Base-by-base conservation (phyloP, 2,329 filamentous ascomycete genomes). In the Fusarium sororula region DNA sequence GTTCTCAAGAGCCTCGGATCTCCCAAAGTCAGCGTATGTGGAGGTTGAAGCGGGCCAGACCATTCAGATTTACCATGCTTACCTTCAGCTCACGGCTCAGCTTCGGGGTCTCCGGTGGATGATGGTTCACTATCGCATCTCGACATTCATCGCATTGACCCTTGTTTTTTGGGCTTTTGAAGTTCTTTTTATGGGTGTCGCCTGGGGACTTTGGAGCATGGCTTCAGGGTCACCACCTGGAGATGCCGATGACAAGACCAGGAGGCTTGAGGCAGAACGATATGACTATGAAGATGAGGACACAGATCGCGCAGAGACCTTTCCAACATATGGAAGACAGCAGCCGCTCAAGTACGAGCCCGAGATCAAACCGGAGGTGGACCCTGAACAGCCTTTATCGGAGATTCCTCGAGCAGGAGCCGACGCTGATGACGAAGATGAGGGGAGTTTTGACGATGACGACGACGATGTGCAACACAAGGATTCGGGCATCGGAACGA, bases 101-200 rank as follows among this genome's bases (percentile, higher is more conserved):
- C 90, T 98, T 73, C 87, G 88, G 17, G 96, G 96, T 0, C 81
- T 98, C 69, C 86, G 93, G 55, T 96, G 93, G 90, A 78, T 95
- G 63, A 97, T 99, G 93, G 96, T 96, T 78, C 91, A 94, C 70
- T 92, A 96, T 83, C 90, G 93, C 18, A 78, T 96, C 41, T 81
- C 90, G 4, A 91, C 91, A 10, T 95, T 94, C 66, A 59, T 93
- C 2, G 78, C 91, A 2, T 93, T 95, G 77, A 93, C 91, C 0
- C 82, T 85, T 2, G 75, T 89, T 1, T 98, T 98, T 82, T 98
- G 95, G 94, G 80, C 85, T 3, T 89, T 90, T 18, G 94, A 96
- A 79, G 87, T 97, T 77, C 73, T 90, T 1, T 92, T 91, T 47
- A 89, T 93, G 80, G 85, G 86, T 2, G 42, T 91, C 2, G 91